Evolutionary conservation across 2,329 filamentous ascomycete genomes (phyloP), one percentile per base, ranked within the genome.

Genomic region (Colletotrichum scovillei): DNA sequence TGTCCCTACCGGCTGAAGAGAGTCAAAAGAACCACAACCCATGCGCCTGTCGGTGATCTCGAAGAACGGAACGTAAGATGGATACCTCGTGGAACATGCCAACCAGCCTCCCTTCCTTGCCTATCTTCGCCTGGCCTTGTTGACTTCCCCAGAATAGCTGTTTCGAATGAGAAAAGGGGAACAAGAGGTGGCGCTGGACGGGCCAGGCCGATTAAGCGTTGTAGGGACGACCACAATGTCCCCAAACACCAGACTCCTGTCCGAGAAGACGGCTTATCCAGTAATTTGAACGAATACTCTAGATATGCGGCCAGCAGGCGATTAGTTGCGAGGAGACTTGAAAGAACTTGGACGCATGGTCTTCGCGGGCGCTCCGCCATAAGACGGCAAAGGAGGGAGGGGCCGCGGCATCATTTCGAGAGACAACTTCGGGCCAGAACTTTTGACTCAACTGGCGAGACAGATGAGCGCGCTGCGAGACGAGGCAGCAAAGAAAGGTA

Each of bases 41-140:
- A 73, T 73, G 70, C 60, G 70, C 67, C 70, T 73, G 67, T 73
- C 70, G 70, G 67, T 66, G 70, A 70, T 70, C 70, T 70, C 60
- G 70, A 73, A 65, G 70, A 70, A 70, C 67, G 70, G 60, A 70
- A 73, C 67, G 70, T 49, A 73, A 66, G 65, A 65, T 66, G 67
- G 67, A 57, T 70, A 70, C 67, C 35, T 66, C 24, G 49, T 70
- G 70, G 67, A 65, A 65, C 70, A 73, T 60, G 32, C 70, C 67
- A 30, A 22, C 60, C 57, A 62, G 38, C 46, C 53, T 70, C 69
- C 60, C 67, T 73, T 62, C 56, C 42, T 65, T 52, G 46, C 59
- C 53, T 73, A 60, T 26, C 35, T 57, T 56, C 19, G 49, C 60
- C 60, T 56, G 67, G 60, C 22, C 32, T 53, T 64, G 52, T 22